Evolutionary conservation across 768 basidiomycete genomes (phyloP).

Genomic region (Tylopilus vinaceipallidus): DNA sequence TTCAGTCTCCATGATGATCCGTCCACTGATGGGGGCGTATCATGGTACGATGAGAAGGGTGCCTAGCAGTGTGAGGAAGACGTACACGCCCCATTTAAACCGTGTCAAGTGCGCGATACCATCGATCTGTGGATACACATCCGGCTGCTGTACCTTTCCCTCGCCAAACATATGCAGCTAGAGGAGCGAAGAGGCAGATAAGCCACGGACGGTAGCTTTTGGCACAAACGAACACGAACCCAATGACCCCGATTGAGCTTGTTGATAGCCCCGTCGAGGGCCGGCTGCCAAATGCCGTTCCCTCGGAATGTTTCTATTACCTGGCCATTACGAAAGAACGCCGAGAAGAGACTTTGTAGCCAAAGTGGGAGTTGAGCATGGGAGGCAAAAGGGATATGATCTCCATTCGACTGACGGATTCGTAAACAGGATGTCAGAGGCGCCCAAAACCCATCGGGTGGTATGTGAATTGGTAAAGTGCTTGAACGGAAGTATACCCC

Average conservation of each 20-base stretch:
- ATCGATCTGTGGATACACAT: slow-evolving; percentile 41
- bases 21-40: slow-evolving; percentile 49
- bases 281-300: slow-evolving; percentile 83
- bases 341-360: slow-evolving; percentile 67
- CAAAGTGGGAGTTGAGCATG: slow-evolving; percentile 16
- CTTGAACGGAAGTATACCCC: slow-evolving; percentile 76
- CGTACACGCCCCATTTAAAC: slow-evolving; percentile 97
- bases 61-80: slow-evolving; percentile 22
- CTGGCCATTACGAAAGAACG: slow-evolving; percentile 87
- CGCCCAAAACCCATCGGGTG: slow-evolving; percentile 90
- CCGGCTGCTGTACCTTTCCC: slow-evolving; percentile 80
- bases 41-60: slow-evolving; percentile 1
- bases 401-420: slow-evolving; percentile 63
- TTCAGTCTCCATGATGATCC: slow-evolving; percentile 72
- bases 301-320: slow-evolving; percentile 92
- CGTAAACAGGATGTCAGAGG: slow-evolving; percentile 92
- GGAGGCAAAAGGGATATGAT: background rate
- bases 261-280: slow-evolving; percentile 79
- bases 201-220: slow-evolving; percentile 1
- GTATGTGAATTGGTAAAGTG: slow-evolving; percentile 57
- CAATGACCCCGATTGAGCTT: slow-evolving; percentile 81
- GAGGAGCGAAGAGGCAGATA: background rate
- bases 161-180: slow-evolving; percentile 92
- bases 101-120: slow-evolving; percentile 56
- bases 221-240: slow-evolving; percentile 50